Base-by-base conservation (phyloP, 208 protist species). In the Leishmania mexicana region DNA sequence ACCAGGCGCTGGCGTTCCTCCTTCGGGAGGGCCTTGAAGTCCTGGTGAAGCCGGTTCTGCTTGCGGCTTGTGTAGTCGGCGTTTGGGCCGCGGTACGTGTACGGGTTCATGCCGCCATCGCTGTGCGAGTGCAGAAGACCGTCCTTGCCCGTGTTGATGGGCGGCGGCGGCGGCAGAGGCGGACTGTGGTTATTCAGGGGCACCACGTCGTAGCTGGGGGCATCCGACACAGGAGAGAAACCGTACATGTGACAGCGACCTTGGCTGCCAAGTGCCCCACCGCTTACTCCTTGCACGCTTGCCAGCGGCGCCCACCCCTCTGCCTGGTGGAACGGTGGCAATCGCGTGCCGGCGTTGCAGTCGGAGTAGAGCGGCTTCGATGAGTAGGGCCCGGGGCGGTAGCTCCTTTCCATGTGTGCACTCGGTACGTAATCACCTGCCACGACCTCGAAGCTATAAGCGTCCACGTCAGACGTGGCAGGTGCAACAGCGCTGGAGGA, bases 1-100 rank as follows among this genome's bases (percentile, higher is more conserved):
- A 90, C 78, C 42, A 88, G 75, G 6, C 78, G 83, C 74, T 91
- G 81, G 8, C 88, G 87, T 73, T 93, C 85, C 81, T 89, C 86
- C 75, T 94, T 93, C 35, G 83, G 78, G 24, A 95, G 90, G 6
- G 90, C 80, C 80, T 95, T 95, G 83, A 93, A 95, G 77, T 91
- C 87, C n/a, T 92, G 87, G 76, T 92, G 90, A 6, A 90, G 81
- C 0, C 90, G 71, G 42, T 81, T 77, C 40, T 82, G 89, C 65
- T 82, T 78, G n/a, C 81, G 75, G 76, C 70, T 80, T 47, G 51
- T 47, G 76, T 83, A 78, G 53, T 83, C 78, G n/a, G 51, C 81
- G 74, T 86, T 84, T 19, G 76, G 83, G 72, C 85, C 85, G 75
- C 81, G 81, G 78, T 88, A 89, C 57, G 85, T 86, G 80, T 84